Conservation (phyloP, 139 green algal species). For the Tetradesmus lagerheimii region DNA sequence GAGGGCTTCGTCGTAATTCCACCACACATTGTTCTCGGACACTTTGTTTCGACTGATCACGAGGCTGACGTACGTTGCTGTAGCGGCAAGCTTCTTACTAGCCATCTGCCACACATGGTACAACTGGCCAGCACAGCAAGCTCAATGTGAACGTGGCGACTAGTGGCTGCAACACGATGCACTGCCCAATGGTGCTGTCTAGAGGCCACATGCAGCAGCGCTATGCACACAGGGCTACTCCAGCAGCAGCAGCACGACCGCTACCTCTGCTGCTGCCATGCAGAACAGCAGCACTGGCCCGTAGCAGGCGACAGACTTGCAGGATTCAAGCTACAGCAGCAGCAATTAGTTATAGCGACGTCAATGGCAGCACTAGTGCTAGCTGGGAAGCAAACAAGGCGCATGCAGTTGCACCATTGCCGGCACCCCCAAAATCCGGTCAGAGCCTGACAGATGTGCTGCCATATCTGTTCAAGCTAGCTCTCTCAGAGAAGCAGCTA, state of each 20-base stretch:
- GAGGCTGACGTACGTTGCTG: not conserved
- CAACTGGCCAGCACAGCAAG: not conserved
- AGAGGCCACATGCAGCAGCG: not conserved
- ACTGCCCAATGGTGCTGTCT: not conserved
- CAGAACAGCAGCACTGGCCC: not conserved
- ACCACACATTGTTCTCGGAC: not conserved
- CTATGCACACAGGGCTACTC: not conserved
- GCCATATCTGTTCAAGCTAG: constrained; percentile 83
- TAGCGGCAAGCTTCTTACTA: not conserved
- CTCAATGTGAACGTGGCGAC: not conserved
- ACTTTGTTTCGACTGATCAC: not conserved
- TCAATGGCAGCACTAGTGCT: not conserved
- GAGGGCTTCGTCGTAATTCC: not conserved
- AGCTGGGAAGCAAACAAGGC: not conserved
- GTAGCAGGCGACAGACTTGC: not conserved
- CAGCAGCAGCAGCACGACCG: not conserved
- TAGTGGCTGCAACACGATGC: not conserved
- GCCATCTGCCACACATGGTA: not conserved
- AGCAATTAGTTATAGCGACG: not conserved
- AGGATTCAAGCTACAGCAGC: constrained; percentile 15
- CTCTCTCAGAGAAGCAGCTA: constrained; percentile 73
- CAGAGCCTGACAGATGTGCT: constrained; percentile 63
- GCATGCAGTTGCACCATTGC: constrained; percentile 48
- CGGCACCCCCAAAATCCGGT: constrained; percentile 51
- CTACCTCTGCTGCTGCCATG: not conserved